These are phyloP conservation scores for Aspergillus thermomutatus DNA, from an alignment of 2,329 filamentous ascomycete species.

Conservation along the genomic window DNA sequence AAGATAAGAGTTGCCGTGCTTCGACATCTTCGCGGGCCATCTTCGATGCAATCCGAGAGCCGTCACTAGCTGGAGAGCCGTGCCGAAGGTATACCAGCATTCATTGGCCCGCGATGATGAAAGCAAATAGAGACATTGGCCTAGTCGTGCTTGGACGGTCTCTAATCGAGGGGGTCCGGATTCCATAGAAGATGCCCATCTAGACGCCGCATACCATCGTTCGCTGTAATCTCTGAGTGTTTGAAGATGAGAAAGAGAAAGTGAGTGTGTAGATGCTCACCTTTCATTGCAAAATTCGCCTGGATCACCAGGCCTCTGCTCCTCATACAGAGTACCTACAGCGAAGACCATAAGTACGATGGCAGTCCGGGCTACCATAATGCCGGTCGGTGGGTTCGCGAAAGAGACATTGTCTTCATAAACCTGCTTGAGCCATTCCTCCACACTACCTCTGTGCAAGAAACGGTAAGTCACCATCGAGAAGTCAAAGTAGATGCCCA, in stretches of 20 bases:
- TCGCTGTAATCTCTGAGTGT: slow-evolving; percentile 22
- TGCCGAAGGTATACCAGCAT: slow-evolving; percentile 60
- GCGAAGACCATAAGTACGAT: slow-evolving; percentile 51
- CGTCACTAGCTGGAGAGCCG: slow-evolving; percentile 52
- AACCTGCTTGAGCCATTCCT: slow-evolving; percentile 44
- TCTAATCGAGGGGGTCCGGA: slow-evolving; percentile 54
- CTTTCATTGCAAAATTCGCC: slow-evolving; percentile 26
- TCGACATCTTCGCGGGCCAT: slow-evolving; percentile 24
- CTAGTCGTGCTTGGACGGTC: slow-evolving; percentile 55
- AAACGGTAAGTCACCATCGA: slow-evolving; percentile 60
- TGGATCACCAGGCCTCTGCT: slow-evolving; percentile 33
- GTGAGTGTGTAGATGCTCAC: slow-evolving; percentile 13
- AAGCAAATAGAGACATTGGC: slow-evolving; percentile 58
- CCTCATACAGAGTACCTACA: slow-evolving; percentile 46
- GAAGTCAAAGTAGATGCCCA: slow-evolving; percentile 58
- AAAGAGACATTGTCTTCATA: slow-evolving; percentile 40
- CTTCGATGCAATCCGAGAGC: slow-evolving; percentile 41
- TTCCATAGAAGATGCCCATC: slow-evolving; percentile 41
- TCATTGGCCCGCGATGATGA: slow-evolving; percentile 59
- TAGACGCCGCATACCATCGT: slow-evolving; percentile 38
- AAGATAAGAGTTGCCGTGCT: slow-evolving; percentile 29
- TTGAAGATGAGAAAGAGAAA: too few species aligned
- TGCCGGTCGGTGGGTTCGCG: slow-evolving; percentile 36
- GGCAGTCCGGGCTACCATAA: slow-evolving; percentile 46
- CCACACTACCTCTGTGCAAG: slow-evolving; percentile 53